Conservation (phyloP, 441 rosid genomes). For the Croton laevigatus region DNA sequence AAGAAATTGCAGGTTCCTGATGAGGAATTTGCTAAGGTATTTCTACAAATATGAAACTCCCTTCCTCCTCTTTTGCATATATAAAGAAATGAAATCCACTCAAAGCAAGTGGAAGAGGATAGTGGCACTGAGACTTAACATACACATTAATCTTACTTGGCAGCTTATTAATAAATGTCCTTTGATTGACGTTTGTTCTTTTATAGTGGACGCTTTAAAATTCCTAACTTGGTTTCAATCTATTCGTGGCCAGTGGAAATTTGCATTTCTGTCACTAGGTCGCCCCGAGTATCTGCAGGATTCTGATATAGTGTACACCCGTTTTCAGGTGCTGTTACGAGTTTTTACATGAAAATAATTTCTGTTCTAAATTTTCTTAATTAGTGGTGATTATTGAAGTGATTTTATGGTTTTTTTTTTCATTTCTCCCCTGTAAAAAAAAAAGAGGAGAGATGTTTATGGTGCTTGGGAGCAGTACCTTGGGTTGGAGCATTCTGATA, state of each 20-base stretch:
- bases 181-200: not conserved
- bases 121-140: not conserved
- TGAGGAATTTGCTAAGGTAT: constrained; percentile 89
- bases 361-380: not conserved
- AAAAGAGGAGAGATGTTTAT: constrained; percentile 86
- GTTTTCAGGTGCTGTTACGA: constrained; percentile 65
- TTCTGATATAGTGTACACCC: constrained; percentile 60
- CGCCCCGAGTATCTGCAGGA: constrained; percentile 89
- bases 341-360: not conserved
- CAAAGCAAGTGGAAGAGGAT: not conserved
- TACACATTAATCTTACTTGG: no score
- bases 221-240: not conserved
- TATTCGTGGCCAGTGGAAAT: constrained; percentile 67
- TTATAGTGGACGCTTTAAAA: not conserved
- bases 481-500: constrained; percentile 88
- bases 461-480: constrained; percentile 97
- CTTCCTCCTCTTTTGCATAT: not conserved
- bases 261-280: constrained; percentile 81
- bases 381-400: not conserved
- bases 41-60: not conserved
- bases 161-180: not conserved
- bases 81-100: not conserved
- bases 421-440: not conserved
- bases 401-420: not conserved
- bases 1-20: constrained; percentile 87